Base-by-base conservation (phyloP, 345 rosid species). In the Capsella bursapastoris region DNA sequence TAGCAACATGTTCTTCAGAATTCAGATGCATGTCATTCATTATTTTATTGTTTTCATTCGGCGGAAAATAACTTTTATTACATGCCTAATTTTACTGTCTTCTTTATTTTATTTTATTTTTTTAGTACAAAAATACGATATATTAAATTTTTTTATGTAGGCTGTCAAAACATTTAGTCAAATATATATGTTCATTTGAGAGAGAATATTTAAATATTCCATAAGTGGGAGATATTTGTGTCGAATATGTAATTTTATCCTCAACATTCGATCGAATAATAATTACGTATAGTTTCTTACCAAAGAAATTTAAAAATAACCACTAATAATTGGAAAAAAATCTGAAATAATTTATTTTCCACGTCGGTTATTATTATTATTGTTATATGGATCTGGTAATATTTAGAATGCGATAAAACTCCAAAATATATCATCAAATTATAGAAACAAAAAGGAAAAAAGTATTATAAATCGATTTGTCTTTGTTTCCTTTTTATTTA, bases 11-110 rank as follows among this genome's bases (percentile, higher is more conserved):
- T 14, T 37, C 48, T 10, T 72, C 38, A 72, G 31, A 53, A 38
- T 10, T 72, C 38, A 72, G 31, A 53, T 52, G 35, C 47, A 52
- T 52, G 62, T 8, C 62, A 53, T 61, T 25, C 40, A 37, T 22
- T 22, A 34, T 34, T 10, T 4, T 14, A 11, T 52, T 15, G n/a
- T n/a, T n/a, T n/a, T n/a, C n/a, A n/a, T n/a, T 40, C 41, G 1
- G 27, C 16, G 55, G 12, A 18, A 29, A 41, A 12, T 43, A 3
- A 27, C 11, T 34, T 9, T 37, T 15, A 41, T 4, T 25, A 71
- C 49, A 59, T 40, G 16, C 35, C 16, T 25, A 14, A 25, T 47
- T 13, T 13, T 7, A 9, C 18, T 1, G 22, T 25, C 37, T 41
- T n/a, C n/a, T n/a, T n/a, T n/a, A n/a, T n/a, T n/a, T n/a, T n/a